Conservation (phyloP, 2,329 filamentous ascomycete genomes). For the Thelonectria olida region DNA sequence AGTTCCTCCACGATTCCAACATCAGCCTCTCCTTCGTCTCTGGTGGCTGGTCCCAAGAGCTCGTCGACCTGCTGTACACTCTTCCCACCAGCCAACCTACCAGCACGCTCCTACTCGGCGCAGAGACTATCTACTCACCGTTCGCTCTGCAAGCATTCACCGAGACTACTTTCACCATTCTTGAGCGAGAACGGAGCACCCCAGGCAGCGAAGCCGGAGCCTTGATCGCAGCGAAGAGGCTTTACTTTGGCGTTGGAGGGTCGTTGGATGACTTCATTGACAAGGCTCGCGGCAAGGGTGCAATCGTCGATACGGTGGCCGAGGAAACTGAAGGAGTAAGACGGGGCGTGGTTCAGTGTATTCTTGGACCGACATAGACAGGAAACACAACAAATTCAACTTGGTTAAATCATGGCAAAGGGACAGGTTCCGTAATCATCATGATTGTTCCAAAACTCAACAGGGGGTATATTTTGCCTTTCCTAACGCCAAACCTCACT, state of each 20-base stretch:
- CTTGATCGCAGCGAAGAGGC: slow-evolving; percentile 77
- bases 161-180: slow-evolving; percentile 68
- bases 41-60: slow-evolving; percentile 75
- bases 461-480: slow-evolving; percentile 27
- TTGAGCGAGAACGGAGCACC: slow-evolving; percentile 54
- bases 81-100: slow-evolving; percentile 23
- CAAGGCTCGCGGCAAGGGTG: slow-evolving; percentile 59
- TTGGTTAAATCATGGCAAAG: neutral
- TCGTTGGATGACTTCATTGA: slow-evolving; percentile 79
- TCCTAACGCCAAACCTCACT: slow-evolving; percentile 11
- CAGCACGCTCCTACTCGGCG: slow-evolving; percentile 69
- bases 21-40: slow-evolving; percentile 75
- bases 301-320: slow-evolving; percentile 58
- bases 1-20: slow-evolving; percentile 57
- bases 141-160: slow-evolving; percentile 75
- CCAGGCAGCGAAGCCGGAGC: slow-evolving; percentile 62
- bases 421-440: too few relatives aligned
- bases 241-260: slow-evolving; percentile 87
- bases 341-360: slow-evolving; percentile 66
- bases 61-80: slow-evolving; percentile 67
- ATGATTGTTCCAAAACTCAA: slow-evolving; percentile 16
- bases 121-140: slow-evolving; percentile 86
- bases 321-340: slow-evolving; percentile 70
- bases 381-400: slow-evolving; percentile 13
- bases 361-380: slow-evolving; percentile 39